Percentiles rank a stretch among this genome's conserved stretches.
These are phyloP conservation scores for Heritiera littoralis DNA, from an alignment of 345 rosid genomes.

Conservation along the genomic window DNA sequence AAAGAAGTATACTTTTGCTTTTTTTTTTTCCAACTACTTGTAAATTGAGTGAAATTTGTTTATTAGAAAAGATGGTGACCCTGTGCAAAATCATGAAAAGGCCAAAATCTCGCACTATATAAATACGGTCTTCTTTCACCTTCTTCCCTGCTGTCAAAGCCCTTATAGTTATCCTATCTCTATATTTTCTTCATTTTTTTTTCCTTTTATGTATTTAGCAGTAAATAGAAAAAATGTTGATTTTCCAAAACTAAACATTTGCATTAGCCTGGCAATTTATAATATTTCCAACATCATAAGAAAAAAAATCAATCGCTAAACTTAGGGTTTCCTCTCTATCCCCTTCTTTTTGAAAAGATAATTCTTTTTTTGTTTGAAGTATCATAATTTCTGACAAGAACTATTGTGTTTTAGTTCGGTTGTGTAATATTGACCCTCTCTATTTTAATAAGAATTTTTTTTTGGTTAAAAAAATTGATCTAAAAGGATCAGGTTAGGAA, in stretches of 20 bases:
- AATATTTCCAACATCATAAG: background rate
- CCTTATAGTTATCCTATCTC: too few species aligned
- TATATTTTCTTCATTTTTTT: too few species aligned
- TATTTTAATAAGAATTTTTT: background rate
- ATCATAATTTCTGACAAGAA: background rate
- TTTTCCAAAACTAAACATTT: background rate
- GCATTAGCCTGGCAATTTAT: background rate
- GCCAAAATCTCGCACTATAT: too few species aligned
- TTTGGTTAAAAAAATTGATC: background rate
- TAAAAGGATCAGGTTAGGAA: slow-evolving; percentile 7
- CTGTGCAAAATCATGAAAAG: too few species aligned
- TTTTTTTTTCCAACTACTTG: too few species aligned
- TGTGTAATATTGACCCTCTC: background rate
- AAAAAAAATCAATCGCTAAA: background rate
- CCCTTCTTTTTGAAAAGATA: background rate
- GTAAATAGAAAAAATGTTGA: too few species aligned
- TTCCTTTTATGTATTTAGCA: too few species aligned
- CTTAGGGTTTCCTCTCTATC: slow-evolving; percentile 21
- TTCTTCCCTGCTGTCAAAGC: too few species aligned
- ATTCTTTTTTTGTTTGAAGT: background rate
- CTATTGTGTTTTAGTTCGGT: background rate
- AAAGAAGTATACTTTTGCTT: too few species aligned
- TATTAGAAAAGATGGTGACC: too few species aligned
- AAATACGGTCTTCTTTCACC: too few species aligned
- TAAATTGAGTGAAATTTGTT: too few species aligned